Base-by-base conservation (phyloP, 106 monocot species). In the Iris macrosiphon region DNA sequence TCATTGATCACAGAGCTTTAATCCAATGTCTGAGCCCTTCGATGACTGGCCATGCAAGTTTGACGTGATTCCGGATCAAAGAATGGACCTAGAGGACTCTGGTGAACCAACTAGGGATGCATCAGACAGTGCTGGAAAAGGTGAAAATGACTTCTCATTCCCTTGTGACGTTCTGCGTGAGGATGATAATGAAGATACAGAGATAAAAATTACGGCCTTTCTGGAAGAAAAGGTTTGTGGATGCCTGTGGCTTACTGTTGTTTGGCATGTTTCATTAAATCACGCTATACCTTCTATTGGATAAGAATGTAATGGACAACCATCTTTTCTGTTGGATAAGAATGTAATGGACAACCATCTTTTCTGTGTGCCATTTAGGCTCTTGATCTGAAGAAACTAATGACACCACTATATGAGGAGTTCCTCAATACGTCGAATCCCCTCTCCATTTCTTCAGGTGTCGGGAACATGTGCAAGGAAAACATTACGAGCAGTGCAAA, bases 321-420 rank as follows among this genome's bases (percentile, higher is more conserved):
- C n/a, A n/a, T n/a, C n/a, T n/a, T n/a, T n/a, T n/a, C n/a, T n/a
- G n/a, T n/a, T n/a, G n/a, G n/a, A n/a, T n/a, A n/a, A n/a, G n/a
- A n/a, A n/a, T n/a, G n/a, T n/a, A n/a, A n/a, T n/a, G n/a, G n/a
- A n/a, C n/a, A n/a, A n/a, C n/a, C n/a, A n/a, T n/a, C n/a, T n/a
- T n/a, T n/a, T n/a, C n/a, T n/a, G n/a, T n/a, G n/a, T n/a, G n/a
- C 23, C 10, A 40, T 47, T 48, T 55, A 98, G 98, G 98, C 91
- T n/a, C 45, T 87, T 70, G 98, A 99, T 55, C 62, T 99, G 61
- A 91, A 83, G 75, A 99, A 87, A 66, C 67, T 99, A 60, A 91
- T 87, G 71, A 83, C 96, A 58, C 90, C 96, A 59, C 56, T 98
- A 30, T 90, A 83, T 33, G 85, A 88, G 52, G 93, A 99, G 68